Evolutionary conservation across 176 grass and related monocot species (phyloP).

Genomic region (Stipa capillata): DNA sequence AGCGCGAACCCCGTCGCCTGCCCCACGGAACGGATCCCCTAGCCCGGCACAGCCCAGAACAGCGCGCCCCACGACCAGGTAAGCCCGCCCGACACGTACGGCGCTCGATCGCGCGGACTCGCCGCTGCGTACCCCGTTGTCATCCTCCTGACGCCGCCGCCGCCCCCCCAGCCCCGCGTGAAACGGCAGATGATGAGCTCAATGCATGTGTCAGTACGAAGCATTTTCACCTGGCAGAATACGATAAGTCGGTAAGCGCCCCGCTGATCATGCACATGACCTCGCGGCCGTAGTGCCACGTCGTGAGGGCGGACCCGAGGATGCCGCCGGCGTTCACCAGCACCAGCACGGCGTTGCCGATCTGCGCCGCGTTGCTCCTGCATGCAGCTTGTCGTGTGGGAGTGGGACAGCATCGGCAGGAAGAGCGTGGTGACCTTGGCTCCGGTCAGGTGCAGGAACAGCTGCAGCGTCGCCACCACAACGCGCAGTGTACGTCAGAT

Average conservation of each 20-base stretch:
- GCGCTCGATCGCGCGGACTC: background rate
- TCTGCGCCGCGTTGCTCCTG: background rate
- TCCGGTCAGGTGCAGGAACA: slow-evolving; percentile 10
- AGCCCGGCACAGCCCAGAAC: background rate
- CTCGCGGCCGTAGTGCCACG: background rate
- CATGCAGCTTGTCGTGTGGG: background rate
- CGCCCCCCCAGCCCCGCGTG: no score
- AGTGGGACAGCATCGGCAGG: slow-evolving; percentile 15
- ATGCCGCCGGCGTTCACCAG: background rate
- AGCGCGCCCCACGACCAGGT: slow-evolving; percentile 29
- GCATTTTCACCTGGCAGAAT: background rate
- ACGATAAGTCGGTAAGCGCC: background rate
- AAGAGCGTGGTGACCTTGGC: background rate
- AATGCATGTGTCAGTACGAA: no score
- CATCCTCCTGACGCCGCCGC: no score
- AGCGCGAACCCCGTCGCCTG: background rate
- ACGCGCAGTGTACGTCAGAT: background rate
- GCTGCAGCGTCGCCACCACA: slow-evolving; percentile 10
- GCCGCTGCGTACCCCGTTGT: background rate
- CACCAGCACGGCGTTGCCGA: background rate
- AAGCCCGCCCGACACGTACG: slow-evolving; percentile 9
- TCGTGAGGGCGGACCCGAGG: no score
- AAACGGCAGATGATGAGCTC: no score
- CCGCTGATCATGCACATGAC: slow-evolving; percentile 4
- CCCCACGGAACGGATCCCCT: slow-evolving; percentile 5